Evolutionary conservation across 2,329 filamentous ascomycete genomes (phyloP), one percentile per base, ranked within the genome.

Genomic region (Ophiostoma angusticollis): DNA sequence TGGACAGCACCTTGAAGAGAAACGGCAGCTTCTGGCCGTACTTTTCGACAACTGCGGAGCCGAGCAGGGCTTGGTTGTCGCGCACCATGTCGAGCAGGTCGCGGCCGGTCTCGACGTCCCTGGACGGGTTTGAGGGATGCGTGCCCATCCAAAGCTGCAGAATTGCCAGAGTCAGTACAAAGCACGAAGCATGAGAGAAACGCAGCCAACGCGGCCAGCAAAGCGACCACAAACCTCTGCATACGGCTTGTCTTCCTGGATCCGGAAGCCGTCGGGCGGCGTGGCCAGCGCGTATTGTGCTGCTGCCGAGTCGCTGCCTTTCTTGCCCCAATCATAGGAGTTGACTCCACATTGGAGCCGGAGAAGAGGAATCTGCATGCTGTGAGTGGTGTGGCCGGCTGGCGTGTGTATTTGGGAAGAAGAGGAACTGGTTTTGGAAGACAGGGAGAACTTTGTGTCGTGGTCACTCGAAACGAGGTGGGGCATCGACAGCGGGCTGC

Each of bases 241-340:
- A 54, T 98, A 98, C 23, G 91, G 89, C 63, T 85, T 91, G 51
- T 93, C 82, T 37, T 80, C 69, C 55, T 94, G 72, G 45, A 98
- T 80, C 9, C 69, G 69, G 57, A 96, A 80, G 50, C 76, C 77
- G 29, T 73, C 66, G 12, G 78, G 70, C 9, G 84, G 77, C 5
- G 87, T 95, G 14, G 87, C 85, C 33, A 85, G 79, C 28, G 87
- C 89, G 59, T 83, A 96, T 52, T 78, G 82, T 47, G 91, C 91
- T 36, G 87, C 91, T 12, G 87, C 83, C 34, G 89, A 96, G 42
- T 82, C 73, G 45, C 74, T 73, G 53, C 91, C 91, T 55, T 86
- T 73, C 69, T 98, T 98, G 49, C 89, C 91, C 91, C 91, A 98
- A 65, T 95, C 91, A 58, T 98, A 98, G 61, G 87, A 95, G 62